Evolutionary conservation across 352 stramenopile species (phyloP), one percentile per base, ranked within the genome.

Genomic region (Phytophthora foliorum): DNA sequence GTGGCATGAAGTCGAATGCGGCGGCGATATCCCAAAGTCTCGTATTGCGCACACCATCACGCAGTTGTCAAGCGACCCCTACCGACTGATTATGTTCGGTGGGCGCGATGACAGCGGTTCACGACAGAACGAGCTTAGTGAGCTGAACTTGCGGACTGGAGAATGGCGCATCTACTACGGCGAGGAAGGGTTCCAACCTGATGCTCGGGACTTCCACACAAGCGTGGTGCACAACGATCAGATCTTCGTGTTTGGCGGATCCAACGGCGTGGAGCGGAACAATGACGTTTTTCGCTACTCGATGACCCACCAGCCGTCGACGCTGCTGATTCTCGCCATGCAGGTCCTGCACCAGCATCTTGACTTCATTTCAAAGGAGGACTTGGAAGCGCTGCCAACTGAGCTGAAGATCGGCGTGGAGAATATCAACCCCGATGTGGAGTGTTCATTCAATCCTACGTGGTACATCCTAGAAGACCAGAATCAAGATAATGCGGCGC

Each of bases 201-300:
- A 95, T 54, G 80, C 88, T 48, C 81, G 88, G 46, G 88, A 95
- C 58, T 95, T 95, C 65, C 88, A 95, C 76, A 91, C 85, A 6
- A 87, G 78, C 8, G 76, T 93, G 38, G 83, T 91, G 69, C 77
- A 92, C 63, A 72, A 93, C 29, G 74, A 89, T 45, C 77, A 86
- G 49, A 89, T 95, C 54, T 95, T 92, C 61, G 79, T 95, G 17
- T 95, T 95, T 34, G 88, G 88, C 42, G 88, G 88, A 24, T 95
- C 88, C 6, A 95, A 95, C 39, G 88, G 88, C n/a, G 76, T 89
- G 21, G 84, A 95, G 74, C 74, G 87, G 22, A 95, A 92, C 72
- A 95, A 92, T 31, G 85, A 95, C 46, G 81, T 95, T 24, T 89
- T 86, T 66, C 87, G 85, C 27, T 92, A 83, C 66, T 83, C 77